A percentile compares a stretch with the other conserved stretches of the same genome.
phyloP scores from a whole-genome alignment of 352 stramenopile genomes.

The Globisporangium carolinianum region DNA sequence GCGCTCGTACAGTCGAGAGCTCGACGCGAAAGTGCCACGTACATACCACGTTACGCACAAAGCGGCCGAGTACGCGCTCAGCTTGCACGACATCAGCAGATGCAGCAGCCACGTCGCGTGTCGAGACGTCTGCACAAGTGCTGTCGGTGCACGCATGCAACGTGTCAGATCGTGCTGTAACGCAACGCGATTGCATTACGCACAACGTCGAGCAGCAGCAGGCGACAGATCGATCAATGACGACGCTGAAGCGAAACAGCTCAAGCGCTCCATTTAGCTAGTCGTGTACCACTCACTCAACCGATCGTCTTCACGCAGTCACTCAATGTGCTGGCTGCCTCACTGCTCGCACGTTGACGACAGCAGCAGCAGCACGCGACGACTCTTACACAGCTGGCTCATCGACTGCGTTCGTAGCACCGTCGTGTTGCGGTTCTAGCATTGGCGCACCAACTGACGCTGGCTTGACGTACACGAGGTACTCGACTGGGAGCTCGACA shows the following conservation, averaged over 20 bases:
- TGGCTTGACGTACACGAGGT: conserved; percentile 63
- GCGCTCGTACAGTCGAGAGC: conserved; percentile 5
- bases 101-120: background rate
- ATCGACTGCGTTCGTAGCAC: background rate
- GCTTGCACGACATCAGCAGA: no score
- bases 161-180: no score
- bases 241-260: no score
- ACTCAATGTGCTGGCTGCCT: no score
- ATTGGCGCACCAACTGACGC: background rate
- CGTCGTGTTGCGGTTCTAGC: background rate
- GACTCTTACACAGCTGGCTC: conserved; percentile 3
- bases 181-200: no score
- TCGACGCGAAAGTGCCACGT: conserved; percentile 12
- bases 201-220: no score
- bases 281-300: no score
- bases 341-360: no score
- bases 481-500: conserved; percentile 71
- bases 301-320: no score
- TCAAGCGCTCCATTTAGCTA: no score
- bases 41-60: conserved; percentile 11
- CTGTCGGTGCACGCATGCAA: no score
- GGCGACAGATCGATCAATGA: no score
- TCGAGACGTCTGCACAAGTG: background rate
- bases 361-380: background rate
- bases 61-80: conserved; percentile 9